Evolutionary conservation across 2,329 filamentous ascomycete genomes (phyloP), one percentile per base, ranked within the genome.

Genomic region (Paecilomyces sp.): DNA sequence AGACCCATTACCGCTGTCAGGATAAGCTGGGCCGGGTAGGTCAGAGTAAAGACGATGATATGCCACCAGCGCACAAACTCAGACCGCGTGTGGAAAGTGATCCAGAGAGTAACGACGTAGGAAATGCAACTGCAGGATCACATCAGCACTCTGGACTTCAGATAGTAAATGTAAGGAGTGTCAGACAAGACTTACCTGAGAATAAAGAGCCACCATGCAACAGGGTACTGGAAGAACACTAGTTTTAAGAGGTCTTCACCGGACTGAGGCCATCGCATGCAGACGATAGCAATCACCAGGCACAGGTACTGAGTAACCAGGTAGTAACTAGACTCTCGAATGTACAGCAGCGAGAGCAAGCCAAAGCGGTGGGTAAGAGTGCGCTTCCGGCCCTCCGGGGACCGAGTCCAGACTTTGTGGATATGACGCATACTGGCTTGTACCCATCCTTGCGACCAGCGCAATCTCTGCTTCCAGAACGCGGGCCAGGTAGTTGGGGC

Each of bases 381-480:
- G 51, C 73, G 67, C 33, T 60, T 71, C 1, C 79, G 73, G 56
- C 73, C 72, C 54, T 71, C 71, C 25, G 76, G 72, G 24, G 28
- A 30, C 4, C 24, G 51, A 8, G 75, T 75, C 31, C 71, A 75
- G 71, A 76, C 80, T 31, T 75, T 66, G 58, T 80, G 71, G 22
- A 74, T 71, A 61, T 81, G 78, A 18, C 71, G 68, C 64, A 76
- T 70, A 41, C 72, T 78, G 18, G 79, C 79, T 65, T 81, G 79
- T 3, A 76, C 75, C 79, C 79, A 81, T 50, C 79, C 79, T 64
- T 81, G 79, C 3, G 78, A 74, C 79, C 79, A 81, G 58, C 79
- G 71, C 18, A 81, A 72, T 11, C 79, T 74, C 62, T 81, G 79
- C 65, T 80, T 81, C 76, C 78, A 80, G 66, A 81, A 80, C 1